phyloP scores from a whole-genome alignment of 129 eudicot genomes.

The Erigeron canadensis region DNA sequence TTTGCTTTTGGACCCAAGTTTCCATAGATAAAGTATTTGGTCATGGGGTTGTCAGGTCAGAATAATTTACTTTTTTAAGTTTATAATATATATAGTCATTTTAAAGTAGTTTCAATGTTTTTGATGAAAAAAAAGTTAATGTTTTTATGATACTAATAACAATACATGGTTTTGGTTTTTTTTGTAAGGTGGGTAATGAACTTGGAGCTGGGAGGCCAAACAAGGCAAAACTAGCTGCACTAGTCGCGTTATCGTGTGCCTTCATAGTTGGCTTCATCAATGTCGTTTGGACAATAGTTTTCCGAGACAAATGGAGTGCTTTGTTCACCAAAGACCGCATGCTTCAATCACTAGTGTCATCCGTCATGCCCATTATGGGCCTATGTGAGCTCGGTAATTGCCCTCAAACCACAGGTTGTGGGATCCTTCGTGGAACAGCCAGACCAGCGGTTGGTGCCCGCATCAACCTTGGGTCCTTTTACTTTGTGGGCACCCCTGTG shows the following conservation, averaged over 20 bases:
- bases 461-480: slow-evolving; percentile 86
- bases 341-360: slow-evolving; percentile 68
- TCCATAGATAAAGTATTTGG: slow-evolving; percentile 14
- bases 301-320: slow-evolving; percentile 65
- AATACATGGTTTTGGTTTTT: background rate
- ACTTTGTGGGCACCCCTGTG: slow-evolving; percentile 93
- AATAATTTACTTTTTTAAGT: slow-evolving; percentile 2
- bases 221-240: slow-evolving; percentile 88
- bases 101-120: slow-evolving; percentile 6
- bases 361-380: slow-evolving; percentile 89
- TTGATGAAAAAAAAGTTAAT: background rate
- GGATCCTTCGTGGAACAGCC: slow-evolving; percentile 90
- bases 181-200: slow-evolving; percentile 91
- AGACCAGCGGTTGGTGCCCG: slow-evolving; percentile 90
- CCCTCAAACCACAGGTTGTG: slow-evolving; percentile 95
- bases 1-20: slow-evolving; percentile 13
- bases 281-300: slow-evolving; percentile 73
- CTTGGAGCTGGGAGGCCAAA: slow-evolving; percentile 89
- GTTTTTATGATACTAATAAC: background rate
- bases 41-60: slow-evolving; percentile 1
- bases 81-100: slow-evolving; percentile 9
- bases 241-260: slow-evolving; percentile 75
- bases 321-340: slow-evolving; percentile 67
- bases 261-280: slow-evolving; percentile 63
- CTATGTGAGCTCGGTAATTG: slow-evolving; percentile 97